phyloP scores from a whole-genome alignment of 2,329 filamentous ascomycete species.

The Blastomyces gilchristii region DNA sequence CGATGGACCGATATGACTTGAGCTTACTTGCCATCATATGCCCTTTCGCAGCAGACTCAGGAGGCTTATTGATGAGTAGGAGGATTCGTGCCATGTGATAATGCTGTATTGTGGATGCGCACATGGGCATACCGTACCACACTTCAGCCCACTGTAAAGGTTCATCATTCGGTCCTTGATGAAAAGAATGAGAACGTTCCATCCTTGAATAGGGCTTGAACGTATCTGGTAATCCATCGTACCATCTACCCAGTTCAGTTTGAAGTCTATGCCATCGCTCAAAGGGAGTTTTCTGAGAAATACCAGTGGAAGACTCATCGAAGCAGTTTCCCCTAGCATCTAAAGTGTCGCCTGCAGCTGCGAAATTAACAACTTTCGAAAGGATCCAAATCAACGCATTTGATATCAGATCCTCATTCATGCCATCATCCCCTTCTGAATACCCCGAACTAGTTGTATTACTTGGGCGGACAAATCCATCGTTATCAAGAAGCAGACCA shows the following conservation, averaged over 20 bases:
- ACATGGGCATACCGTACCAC: constrained; percentile 58
- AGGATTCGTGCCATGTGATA: constrained; percentile 37
- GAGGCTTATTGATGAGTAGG: constrained; percentile 35
- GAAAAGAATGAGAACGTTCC: constrained; percentile 25
- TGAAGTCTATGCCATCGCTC: constrained; percentile 44
- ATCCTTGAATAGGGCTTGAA: constrained; percentile 49
- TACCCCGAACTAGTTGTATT: constrained; percentile 27
- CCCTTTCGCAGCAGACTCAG: constrained; percentile 37
- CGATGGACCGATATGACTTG: constrained; percentile 48
- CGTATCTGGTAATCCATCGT: constrained; percentile 48
- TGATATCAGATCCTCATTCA: constrained; percentile 54
- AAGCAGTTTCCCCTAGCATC: constrained; percentile 22
- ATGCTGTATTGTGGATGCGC: constrained; percentile 49
- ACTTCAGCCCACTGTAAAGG: constrained; percentile 42
- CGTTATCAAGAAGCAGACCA: constrained; percentile 47
- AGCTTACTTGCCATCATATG: constrained; percentile 46
- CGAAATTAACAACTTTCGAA: constrained; percentile 56
- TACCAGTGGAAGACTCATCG: constrained; percentile 23
- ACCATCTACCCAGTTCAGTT: constrained; percentile 50
- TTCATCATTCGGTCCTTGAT: constrained; percentile 25
- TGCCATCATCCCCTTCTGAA: constrained; percentile 33
- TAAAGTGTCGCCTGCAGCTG: constrained; percentile 47
- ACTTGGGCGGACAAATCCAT: constrained; percentile 41
- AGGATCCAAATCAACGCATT: constrained; percentile 58
- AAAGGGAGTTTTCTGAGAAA: constrained; percentile 35